Percentiles rank a stretch among this genome's conserved stretches.
These are phyloP conservation scores for Crataegus laevigata DNA, from an alignment of 306 rosid genomes.

Conservation along the genomic window DNA sequence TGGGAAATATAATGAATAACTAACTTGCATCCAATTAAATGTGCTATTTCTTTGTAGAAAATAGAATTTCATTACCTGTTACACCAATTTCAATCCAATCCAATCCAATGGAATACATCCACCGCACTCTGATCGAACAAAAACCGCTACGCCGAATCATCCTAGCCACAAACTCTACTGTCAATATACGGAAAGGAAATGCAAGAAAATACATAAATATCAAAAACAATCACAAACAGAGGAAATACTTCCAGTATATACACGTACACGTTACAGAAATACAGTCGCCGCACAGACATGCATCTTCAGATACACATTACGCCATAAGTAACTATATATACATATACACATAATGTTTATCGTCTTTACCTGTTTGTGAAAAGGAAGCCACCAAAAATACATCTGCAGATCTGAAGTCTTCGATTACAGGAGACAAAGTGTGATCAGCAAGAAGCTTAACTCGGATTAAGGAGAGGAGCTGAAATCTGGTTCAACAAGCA, in stretches of 20 bases:
- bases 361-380: background rate
- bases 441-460: background rate
- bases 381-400: background rate
- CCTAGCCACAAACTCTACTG: background rate
- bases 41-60: background rate
- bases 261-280: background rate
- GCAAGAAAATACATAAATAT: background rate
- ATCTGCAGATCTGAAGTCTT: background rate
- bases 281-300: too few relatives aligned
- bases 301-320: background rate
- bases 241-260: background rate
- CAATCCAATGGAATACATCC: background rate
- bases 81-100: background rate
- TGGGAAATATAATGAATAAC: background rate
- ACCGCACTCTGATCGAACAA: background rate
- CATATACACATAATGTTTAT: background rate
- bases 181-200: background rate
- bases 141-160: background rate
- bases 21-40: background rate
- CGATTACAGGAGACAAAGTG: background rate
- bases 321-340: background rate
- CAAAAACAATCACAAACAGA: background rate
- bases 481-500: too few relatives aligned
- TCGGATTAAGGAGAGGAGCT: background rate
- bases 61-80: background rate